phyloP scores from a whole-genome alignment of 179 eudicot species.

The Sideroxylon spinosum region DNA sequence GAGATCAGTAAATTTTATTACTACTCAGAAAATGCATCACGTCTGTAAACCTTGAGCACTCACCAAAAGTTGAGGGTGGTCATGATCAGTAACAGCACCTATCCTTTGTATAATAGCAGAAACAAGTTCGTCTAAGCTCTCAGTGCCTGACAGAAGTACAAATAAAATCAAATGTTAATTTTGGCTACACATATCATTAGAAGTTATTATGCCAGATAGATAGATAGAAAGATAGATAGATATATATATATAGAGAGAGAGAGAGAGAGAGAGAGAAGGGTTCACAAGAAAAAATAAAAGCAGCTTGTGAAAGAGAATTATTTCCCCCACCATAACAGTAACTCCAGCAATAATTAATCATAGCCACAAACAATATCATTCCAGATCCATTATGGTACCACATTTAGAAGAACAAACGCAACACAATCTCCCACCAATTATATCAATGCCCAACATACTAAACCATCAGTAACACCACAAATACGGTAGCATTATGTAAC shows the following conservation, averaged over 20 bases:
- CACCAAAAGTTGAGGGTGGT: conserved; percentile 69
- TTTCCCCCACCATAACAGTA: neutral
- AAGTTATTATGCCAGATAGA: neutral
- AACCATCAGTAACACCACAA: conserved; percentile 1
- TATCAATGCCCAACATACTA: neutral
- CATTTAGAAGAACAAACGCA: neutral
- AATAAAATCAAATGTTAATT: neutral
- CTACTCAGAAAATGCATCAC: conserved; percentile 3
- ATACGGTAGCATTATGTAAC: neutral
- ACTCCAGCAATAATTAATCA: neutral
- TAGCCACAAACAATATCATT: neutral
- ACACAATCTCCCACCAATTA: neutral
- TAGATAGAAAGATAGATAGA: too few relatives aligned
- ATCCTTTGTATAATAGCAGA: conserved; percentile 68
- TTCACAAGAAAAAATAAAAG: neutral
- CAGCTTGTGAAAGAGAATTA: conserved; percentile 1
- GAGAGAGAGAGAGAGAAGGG: too few relatives aligned
- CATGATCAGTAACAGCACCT: conserved; percentile 42
- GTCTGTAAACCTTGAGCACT: conserved; percentile 22
- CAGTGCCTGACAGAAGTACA: conserved; percentile 46
- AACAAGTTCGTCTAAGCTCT: conserved; percentile 74
- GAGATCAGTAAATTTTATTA: conserved; percentile 3
- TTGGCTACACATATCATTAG: neutral
- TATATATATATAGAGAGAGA: too few relatives aligned
- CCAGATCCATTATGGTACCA: neutral